Evolutionary conservation across 1,284 basidiomycete species (phyloP).

Genomic region (Tausonia pullulans): DNA sequence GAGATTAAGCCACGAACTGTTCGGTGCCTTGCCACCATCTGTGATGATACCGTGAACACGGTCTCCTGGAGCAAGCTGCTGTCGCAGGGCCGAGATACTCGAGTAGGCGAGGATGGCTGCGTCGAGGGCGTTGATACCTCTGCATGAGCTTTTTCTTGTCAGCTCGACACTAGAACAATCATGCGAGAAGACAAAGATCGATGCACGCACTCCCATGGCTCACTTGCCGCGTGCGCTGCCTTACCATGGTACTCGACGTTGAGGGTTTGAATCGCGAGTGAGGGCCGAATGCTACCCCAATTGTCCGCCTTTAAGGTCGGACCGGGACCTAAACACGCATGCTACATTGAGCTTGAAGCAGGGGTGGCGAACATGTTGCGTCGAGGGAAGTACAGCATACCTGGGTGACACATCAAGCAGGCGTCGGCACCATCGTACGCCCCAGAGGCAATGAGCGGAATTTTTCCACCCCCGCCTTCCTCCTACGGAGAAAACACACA

Average conservation of each 20-base stretch:
- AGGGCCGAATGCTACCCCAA: constrained; percentile 15
- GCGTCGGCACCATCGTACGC: constrained; percentile 66
- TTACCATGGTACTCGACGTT: constrained; percentile 10
- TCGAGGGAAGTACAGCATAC: too few species aligned
- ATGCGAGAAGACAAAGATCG: not conserved
- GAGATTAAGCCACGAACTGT: constrained; percentile 45
- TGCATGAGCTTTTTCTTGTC: constrained; percentile 39
- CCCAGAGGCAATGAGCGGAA: constrained; percentile 25
- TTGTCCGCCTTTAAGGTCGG: not conserved
- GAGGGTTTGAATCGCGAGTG: constrained; percentile 24
- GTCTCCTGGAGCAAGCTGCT: constrained; percentile 27
- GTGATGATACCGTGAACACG: constrained; percentile 72
- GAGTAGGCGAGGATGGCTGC: constrained; percentile 66
- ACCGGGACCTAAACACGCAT: not conserved
- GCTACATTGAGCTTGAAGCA: too few species aligned
- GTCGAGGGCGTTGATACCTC: constrained; percentile 69
- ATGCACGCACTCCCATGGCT: constrained; percentile 6
- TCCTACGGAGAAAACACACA: constrained; percentile 25
- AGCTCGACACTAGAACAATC: constrained; percentile 32
- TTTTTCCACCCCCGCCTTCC: constrained; percentile 15
- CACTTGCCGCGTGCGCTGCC: constrained; percentile 10
- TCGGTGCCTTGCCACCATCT: constrained; percentile 68
- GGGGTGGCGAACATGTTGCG: too few species aligned
- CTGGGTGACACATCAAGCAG: constrained; percentile 48
- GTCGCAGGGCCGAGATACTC: constrained; percentile 17